Evolutionary conservation across 1,284 basidiomycete species (phyloP), one percentile per base, ranked within the genome.

Genomic region (Boletellus sp.): DNA sequence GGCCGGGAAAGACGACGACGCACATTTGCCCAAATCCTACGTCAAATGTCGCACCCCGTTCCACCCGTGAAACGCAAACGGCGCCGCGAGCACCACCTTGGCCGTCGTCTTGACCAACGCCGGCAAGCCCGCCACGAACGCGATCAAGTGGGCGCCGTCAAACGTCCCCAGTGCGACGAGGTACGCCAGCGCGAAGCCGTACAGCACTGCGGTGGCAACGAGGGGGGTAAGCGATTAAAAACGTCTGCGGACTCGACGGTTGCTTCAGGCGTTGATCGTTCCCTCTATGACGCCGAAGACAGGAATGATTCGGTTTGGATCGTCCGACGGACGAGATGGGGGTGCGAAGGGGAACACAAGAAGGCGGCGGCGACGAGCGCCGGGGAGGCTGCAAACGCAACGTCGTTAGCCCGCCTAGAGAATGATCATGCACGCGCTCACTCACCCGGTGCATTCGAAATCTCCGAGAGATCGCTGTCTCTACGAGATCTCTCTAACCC

Each of bases 1-100:
- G 5, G 22, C 22, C 22, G 22, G 22, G 22, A n/a, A n/a, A 28
- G 7, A 42, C 16, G 4, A 0, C 11, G 22, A 80, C 94, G 69
- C 63, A 97, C 95, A 86, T 78, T 88, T 90, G 52, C 88, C 88
- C 66, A 80, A 73, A 72, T 99, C 96, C 96, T 96, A 99, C 24
- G 75, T 72, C 63, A 99, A 75, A 78, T 99, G 96, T 47, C 96
- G 82, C 47, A 98, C 56, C 6, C 96, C 96, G 72, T 98, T 98
- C 70, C 85, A 82, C 8, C 82, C 81, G 75, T 99, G 96, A 83
- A 88, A 97, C 30, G 90, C 82, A 69, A 95, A 93, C 2, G 93
- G 91, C 7, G 81, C 77, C 19, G 92, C 91, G 41, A 96, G 77
- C 52, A 90, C 63, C 43, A 81, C 72, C 73, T 97, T 97, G 55